Conservation (phyloP, 169 alveolate species). For the Plasmodium chabaudi region DNA sequence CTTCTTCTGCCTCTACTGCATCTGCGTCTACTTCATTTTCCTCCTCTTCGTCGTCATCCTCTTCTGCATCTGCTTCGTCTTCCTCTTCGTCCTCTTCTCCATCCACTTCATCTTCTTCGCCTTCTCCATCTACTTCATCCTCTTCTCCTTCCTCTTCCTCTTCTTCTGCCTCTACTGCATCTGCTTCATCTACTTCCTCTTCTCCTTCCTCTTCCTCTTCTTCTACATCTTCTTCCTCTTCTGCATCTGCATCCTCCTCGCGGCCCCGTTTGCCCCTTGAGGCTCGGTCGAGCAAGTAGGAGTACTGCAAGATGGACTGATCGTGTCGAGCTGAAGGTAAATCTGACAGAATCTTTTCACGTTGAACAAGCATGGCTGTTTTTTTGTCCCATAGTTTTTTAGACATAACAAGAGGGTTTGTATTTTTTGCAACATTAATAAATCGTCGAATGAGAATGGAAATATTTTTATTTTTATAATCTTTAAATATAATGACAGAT, state of each 20-base stretch:
- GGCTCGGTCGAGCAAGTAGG: constrained; percentile 21
- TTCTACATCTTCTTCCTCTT: neutral
- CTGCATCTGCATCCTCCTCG: neutral
- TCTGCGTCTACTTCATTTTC: neutral
- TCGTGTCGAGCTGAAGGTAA: constrained; percentile 1
- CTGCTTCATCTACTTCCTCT: neutral
- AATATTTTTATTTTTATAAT: constrained; percentile 36
- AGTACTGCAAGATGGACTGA: constrained; percentile 12
- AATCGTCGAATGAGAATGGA: constrained; percentile 28
- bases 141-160: too few relatives aligned
- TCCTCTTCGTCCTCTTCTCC: neutral
- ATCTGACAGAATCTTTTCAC: neutral
- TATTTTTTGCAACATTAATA: constrained; percentile 22
- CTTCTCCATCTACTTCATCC: neutral
- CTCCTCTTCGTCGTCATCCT: neutral
- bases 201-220: neutral
- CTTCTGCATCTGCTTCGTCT: neutral
- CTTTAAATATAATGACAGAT: constrained; percentile 39
- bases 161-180: neutral
- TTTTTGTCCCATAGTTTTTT: constrained; percentile 38
- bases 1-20: neutral
- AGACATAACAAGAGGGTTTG: constrained; percentile 22
- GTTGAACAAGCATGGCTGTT: constrained; percentile 48
- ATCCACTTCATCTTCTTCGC: neutral
- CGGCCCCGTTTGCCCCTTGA: neutral